These are phyloP conservation scores for Barbatosphaeria neglecta DNA, from an alignment of 495 filamentous ascomycete genomes.

Conservation along the genomic window DNA sequence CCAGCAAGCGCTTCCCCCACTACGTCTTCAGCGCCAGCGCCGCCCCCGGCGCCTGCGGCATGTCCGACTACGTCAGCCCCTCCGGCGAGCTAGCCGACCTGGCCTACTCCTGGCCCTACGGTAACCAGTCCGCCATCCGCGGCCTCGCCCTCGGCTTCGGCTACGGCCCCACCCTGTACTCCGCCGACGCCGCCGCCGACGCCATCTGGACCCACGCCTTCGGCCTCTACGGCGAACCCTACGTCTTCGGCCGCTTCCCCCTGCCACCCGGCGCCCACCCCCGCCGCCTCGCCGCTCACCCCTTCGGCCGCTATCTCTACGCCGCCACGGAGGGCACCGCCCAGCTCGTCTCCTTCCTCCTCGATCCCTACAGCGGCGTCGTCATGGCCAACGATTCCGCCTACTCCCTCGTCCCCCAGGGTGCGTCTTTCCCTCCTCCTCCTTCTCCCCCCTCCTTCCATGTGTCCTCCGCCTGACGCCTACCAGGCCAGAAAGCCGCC, in stretches of 20 bases:
- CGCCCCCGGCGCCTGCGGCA: slow-evolving; percentile 17
- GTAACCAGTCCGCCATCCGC: slow-evolving; percentile 16
- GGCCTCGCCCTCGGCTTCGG: slow-evolving; percentile 17
- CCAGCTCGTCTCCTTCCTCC: neutral
- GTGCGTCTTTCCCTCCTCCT: neutral
- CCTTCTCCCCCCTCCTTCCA: neutral
- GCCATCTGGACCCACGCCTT: slow-evolving; percentile 23
- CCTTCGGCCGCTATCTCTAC: slow-evolving; percentile 17
- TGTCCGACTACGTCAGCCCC: slow-evolving; percentile 16
- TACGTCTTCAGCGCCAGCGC: slow-evolving; percentile 20
- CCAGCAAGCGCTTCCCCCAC: slow-evolving; percentile 13
- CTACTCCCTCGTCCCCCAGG: slow-evolving; percentile 11
- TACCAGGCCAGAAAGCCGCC: slow-evolving; percentile 2
- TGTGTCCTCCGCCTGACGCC: neutral
- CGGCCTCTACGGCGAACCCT: slow-evolving; percentile 7
- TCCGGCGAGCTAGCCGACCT: slow-evolving; percentile 14
- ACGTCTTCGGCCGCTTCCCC: neutral
- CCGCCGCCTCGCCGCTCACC: slow-evolving; percentile 16
- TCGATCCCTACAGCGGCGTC: slow-evolving; percentile 5
- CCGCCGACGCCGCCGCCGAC: slow-evolving; percentile 21
- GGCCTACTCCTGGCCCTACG: slow-evolving; percentile 16
- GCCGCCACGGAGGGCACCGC: slow-evolving; percentile 15
- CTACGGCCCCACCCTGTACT: slow-evolving; percentile 11
- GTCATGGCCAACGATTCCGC: neutral
- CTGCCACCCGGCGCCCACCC: slow-evolving; percentile 13